Base-by-base conservation (phyloP, 306 rosid genomes). In the Castanea sativa region DNA sequence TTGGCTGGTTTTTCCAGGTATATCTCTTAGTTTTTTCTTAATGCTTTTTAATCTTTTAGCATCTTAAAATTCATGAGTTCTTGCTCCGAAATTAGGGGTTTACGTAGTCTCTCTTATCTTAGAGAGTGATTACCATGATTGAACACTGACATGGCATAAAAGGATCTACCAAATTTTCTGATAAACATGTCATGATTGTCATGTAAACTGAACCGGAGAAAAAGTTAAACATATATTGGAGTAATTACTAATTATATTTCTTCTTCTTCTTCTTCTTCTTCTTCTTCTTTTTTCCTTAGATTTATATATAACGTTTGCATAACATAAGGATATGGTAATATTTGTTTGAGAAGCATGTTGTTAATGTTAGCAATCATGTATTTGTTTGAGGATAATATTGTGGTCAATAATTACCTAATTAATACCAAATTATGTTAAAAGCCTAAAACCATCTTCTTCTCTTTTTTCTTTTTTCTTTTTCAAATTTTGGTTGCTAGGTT, bases 1-100 rank as follows among this genome's bases (percentile, higher is more conserved):
- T 83, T 86, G 86, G 84, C 88, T 91, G 89, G 87, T 83, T 91
- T 87, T 85, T 90, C 91, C 20, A 56, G 79, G 58, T 79, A 20
- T 82, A 63, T 41, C 63, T 79, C 59, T 64, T 56, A 60, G 55
- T 59, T 11, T 4, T 38, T 58, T 29, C 19, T 68, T 59, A 1
- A 13, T 41, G 5, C 3, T 33, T 53, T 13, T 13, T 23, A 1
- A 1, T 29, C 25, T 18, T 25, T 61, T 41, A 35, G 35, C 71
- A 73, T 30, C 21, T 43, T 59, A 61, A 18, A 5, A 16, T 56
- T 73, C 55, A 71, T 35, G 74, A 33, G 45, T 33, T 2, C 15
- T 30, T 49, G 14, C 63, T 73, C 49, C 43, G 3, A 81, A 53
- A 49, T 49, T 49, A 2, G 32, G 27, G 27, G 41, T 29, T 5